Percentiles rank a stretch among this genome's conserved stretches.
Conservation (phyloP, 176 grass and related monocot genomes). For the Coix lacrymajobi region DNA sequence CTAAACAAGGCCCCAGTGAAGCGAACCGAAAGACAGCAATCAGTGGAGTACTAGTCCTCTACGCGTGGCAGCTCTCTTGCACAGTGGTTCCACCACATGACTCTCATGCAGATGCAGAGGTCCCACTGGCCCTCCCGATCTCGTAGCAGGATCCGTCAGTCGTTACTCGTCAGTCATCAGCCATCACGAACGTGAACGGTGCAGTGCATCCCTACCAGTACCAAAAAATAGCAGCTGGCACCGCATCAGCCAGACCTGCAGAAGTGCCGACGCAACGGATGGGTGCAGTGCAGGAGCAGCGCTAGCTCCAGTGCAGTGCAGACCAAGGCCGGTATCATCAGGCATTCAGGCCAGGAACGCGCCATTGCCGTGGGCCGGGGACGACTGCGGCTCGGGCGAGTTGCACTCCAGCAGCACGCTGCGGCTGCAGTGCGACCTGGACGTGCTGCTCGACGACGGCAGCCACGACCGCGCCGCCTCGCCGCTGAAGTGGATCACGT, state of each 20-base stretch:
- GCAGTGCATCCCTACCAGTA: background rate
- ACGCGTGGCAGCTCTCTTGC: background rate
- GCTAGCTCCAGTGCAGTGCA: background rate
- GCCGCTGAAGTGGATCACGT: slow-evolving; percentile 35
- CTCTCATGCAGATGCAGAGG: background rate
- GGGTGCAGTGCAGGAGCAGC: background rate
- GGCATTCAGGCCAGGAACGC: slow-evolving; percentile 25
- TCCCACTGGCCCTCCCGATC: background rate
- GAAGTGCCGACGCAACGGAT: background rate
- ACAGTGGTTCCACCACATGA: background rate
- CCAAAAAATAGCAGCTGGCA: background rate
- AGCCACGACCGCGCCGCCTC: slow-evolving; percentile 43
- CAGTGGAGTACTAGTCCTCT: too few relatives aligned
- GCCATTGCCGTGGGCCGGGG: slow-evolving; percentile 30
- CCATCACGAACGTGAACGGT: background rate
- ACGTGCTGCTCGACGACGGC: slow-evolving; percentile 83
- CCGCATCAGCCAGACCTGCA: background rate
- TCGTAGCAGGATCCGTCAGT: background rate
- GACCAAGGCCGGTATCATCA: background rate
- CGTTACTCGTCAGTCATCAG: background rate
- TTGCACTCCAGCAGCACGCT: slow-evolving; percentile 62
- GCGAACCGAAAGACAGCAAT: background rate
- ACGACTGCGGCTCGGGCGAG: slow-evolving; percentile 52
- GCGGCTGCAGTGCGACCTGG: slow-evolving; percentile 74
- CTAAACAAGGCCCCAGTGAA: too few relatives aligned